Base-by-base conservation (phyloP, 176 grass and related monocot species). In the Lolium rigidum region DNA sequence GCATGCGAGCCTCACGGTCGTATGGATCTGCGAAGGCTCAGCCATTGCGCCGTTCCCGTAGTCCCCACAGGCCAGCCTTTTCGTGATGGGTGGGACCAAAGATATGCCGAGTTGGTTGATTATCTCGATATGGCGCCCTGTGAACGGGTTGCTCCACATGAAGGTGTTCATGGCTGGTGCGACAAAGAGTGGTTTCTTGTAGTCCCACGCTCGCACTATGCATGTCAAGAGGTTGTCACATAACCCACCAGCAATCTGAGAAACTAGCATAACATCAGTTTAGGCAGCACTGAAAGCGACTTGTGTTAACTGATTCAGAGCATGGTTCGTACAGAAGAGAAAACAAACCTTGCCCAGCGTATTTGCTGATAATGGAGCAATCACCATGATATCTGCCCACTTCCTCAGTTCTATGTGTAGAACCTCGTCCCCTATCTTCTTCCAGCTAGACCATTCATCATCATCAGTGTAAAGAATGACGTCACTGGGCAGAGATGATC, bases 81-180 rank as follows among this genome's bases (percentile, higher is more conserved):
- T 99, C 9, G 87, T 85, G 18, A 91, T 91, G 0, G 92, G 90
- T 44, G 92, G 92, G 80, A 96, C 88, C 55, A 91, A 28, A 43
- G 38, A 65, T 84, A 99, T 87, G n/a, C 94, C 97, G 18, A 99
- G 67, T 57, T 91, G 82, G 25, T 62, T 81, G 41, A 99, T 83
- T 2, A 58, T 76, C 69, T 88, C 89, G 60, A 99, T 68, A 80
- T 99, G 97, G 2, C 85, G 90, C 68, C 73, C 77, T 7, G 94
- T 99, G 87, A 99, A 96, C 17, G 83, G 88, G 77, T 94, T 99
- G 80, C 89, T 99, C 94, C 92, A 96, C 97, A 99, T 99, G 69
- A 96, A 93, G 48, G 94, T 91, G 76, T 99, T 96, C 97, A 99
- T 94, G 26, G 97, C 97, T 47, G 97, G 94, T 22, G 97, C 97